A percentile compares a stretch with the other conserved stretches of the same genome.
These are phyloP conservation scores for Galerina sulciceps DNA, from an alignment of 768 basidiomycete species.

Conservation along the genomic window DNA sequence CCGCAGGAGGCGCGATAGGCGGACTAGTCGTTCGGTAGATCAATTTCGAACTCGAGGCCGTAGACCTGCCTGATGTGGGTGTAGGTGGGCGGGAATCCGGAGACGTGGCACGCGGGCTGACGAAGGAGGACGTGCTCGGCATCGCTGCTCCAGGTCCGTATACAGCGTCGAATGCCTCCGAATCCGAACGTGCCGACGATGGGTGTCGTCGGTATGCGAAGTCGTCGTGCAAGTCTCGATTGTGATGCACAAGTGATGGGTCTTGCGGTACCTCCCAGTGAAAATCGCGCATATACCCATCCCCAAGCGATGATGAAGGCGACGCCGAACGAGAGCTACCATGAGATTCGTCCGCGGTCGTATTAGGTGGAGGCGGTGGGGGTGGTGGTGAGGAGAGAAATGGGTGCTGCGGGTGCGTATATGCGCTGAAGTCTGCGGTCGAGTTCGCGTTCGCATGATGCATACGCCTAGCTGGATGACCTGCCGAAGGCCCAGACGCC, in stretches of 20 bases:
- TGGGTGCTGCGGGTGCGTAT: constrained; percentile 4
- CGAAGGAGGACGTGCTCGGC: not conserved
- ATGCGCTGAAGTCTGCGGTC: too few species aligned
- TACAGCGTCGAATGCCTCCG: constrained; percentile 27
- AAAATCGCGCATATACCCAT: not conserved
- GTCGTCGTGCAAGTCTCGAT: constrained; percentile 40
- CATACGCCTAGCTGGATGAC: too few species aligned
- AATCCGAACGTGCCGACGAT: constrained; percentile 5
- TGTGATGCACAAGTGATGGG: constrained; percentile 58
- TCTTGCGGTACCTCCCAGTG: constrained; percentile 5
- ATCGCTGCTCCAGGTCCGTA: constrained; percentile 18
- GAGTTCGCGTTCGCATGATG: too few species aligned
- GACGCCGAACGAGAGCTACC: not conserved
- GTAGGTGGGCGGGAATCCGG: constrained; percentile 7
- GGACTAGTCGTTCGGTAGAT: constrained; percentile 47
- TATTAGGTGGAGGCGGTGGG: too few species aligned
- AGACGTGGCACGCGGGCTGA: constrained; percentile 11
- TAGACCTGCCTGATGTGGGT: not conserved
- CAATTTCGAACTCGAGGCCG: constrained; percentile 48
- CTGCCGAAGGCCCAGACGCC: too few species aligned
- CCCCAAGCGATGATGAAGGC: constrained; percentile 35
- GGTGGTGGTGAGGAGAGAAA: constrained; percentile 11
- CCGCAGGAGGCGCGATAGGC: constrained; percentile 35
- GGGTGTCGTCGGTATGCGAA: constrained; percentile 4
- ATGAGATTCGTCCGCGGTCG: not conserved